Conservation (phyloP, 495 filamentous ascomycete genomes). For the Penicillium riverlandense region DNA sequence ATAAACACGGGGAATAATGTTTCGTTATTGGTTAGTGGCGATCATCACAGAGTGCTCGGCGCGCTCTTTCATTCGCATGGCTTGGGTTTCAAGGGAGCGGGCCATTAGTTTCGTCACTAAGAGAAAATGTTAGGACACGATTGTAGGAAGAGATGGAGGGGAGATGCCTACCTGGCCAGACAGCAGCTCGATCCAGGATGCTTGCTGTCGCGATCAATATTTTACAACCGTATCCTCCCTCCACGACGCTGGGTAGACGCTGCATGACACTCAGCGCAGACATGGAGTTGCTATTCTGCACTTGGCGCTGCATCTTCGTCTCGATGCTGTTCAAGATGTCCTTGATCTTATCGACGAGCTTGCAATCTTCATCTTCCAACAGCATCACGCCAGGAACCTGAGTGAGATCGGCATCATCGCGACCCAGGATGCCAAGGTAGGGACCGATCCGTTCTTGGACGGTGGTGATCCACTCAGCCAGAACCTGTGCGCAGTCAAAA, state of each 20-base stretch:
- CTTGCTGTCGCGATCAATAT: constrained; percentile 80
- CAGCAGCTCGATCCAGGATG: constrained; percentile 81
- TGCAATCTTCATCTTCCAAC: constrained; percentile 86
- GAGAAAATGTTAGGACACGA: constrained; percentile 1
- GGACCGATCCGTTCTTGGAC: constrained; percentile 90
- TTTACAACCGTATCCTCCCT: constrained; percentile 75
- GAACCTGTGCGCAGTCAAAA: constrained; percentile 94
- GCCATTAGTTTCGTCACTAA: constrained; percentile 84
- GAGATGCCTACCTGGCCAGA: constrained; percentile 75
- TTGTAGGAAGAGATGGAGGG: background rate
- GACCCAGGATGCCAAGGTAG: constrained; percentile 80
- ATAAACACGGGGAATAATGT: background rate
- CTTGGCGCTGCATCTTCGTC: constrained; percentile 63
- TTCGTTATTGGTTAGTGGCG: constrained; percentile 22
- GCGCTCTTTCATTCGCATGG: constrained; percentile 68
- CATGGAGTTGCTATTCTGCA: constrained; percentile 34
- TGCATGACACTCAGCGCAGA: constrained; percentile 45
- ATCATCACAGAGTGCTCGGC: constrained; percentile 57
- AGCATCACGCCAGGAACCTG: constrained; percentile 82
- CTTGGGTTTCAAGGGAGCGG: constrained; percentile 77
- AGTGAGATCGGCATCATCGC: constrained; percentile 67
- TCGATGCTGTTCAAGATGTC: constrained; percentile 75
- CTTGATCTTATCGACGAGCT: constrained; percentile 77
- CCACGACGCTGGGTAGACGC: constrained; percentile 50
- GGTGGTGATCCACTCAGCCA: constrained; percentile 93